Percentiles rank a stretch among this genome's conserved stretches.
These are phyloP conservation scores for Exophiala oligosperma DNA, from an alignment of 2,329 filamentous ascomycete genomes.

Conservation along the genomic window DNA sequence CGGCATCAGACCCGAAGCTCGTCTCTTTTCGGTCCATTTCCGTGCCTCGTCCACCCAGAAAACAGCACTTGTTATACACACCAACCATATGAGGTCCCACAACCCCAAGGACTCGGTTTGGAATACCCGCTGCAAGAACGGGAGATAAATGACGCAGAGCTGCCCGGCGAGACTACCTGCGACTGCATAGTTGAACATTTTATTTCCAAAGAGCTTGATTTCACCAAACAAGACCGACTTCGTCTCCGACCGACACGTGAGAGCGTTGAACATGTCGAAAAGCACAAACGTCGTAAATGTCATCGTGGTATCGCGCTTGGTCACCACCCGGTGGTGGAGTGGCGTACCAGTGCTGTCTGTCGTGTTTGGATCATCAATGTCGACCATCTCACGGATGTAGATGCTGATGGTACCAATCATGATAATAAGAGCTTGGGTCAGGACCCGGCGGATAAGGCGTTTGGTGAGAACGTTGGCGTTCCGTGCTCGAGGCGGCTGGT, in stretches of 20 bases:
- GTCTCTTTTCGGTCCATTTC: conserved; percentile 68
- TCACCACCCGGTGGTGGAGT: conserved; percentile 62
- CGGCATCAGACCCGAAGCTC: conserved; percentile 33
- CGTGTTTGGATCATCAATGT: conserved; percentile 51
- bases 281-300: conserved; percentile 98
- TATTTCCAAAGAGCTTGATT: conserved; percentile 78
- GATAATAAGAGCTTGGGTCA: conserved; percentile 84
- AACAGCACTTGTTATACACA: conserved; percentile 79
- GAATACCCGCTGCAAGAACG: conserved; percentile 89
- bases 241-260: conserved; percentile 85
- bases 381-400: conserved; percentile 89
- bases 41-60: conserved; percentile 93
- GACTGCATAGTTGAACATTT: conserved; percentile 96
- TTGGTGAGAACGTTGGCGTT: conserved; percentile 89
- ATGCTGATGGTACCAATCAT: conserved; percentile 89
- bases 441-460: conserved; percentile 76
- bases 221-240: conserved; percentile 89
- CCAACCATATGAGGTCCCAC: conserved; percentile 70
- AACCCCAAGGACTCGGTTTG: conserved; percentile 85
- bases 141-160: conserved; percentile 88
- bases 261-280: conserved; percentile 99
- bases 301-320: conserved; percentile 95
- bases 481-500: conserved; percentile 79
- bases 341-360: conserved; percentile 6
- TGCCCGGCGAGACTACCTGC: conserved; percentile 81